phyloP scores from a whole-genome alignment of 2,329 filamentous ascomycete genomes.

The Penicillium sp. region DNA sequence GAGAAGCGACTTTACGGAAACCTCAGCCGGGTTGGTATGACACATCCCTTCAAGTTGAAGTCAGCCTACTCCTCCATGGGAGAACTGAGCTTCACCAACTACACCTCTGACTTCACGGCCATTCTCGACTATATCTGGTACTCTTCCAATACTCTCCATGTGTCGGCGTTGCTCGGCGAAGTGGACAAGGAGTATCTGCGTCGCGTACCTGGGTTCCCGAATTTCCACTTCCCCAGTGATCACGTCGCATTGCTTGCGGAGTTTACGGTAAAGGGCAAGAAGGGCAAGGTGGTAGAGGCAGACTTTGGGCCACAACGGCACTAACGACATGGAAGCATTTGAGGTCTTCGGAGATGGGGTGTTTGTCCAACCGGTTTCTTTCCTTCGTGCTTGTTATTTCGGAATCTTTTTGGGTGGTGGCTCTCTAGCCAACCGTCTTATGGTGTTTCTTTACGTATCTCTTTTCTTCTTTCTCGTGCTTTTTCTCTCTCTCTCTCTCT shows the following conservation, averaged over 20 bases:
- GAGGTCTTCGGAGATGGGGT: conserved; percentile 39
- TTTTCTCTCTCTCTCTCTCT: conserved; percentile 1
- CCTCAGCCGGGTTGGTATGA: conserved; percentile 87
- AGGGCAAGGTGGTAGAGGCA: conserved; percentile 68
- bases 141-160: conserved; percentile 82
- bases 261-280: conserved; percentile 83
- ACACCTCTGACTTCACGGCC: conserved; percentile 87
- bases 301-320: conserved; percentile 57
- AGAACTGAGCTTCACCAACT: conserved; percentile 92
- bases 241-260: conserved; percentile 87
- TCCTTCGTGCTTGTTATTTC: conserved; percentile 34
- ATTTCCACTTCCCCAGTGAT: conserved; percentile 91
- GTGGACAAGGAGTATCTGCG: conserved; percentile 83
- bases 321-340: conserved; percentile 38
- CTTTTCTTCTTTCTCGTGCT: conserved; percentile 19
- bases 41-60: conserved; percentile 89
- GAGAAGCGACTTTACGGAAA: conserved; percentile 82
- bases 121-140: conserved; percentile 99
- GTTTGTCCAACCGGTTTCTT: conserved; percentile 37
- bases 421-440: conserved; percentile 27
- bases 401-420: conserved; percentile 37
- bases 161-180: conserved; percentile 78
- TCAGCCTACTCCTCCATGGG: conserved; percentile 84
- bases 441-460: conserved; percentile 24
- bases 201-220: conserved; percentile 85